phyloP scores from a whole-genome alignment of 768 basidiomycete genomes.

The Podaxis carcinomalis region DNA sequence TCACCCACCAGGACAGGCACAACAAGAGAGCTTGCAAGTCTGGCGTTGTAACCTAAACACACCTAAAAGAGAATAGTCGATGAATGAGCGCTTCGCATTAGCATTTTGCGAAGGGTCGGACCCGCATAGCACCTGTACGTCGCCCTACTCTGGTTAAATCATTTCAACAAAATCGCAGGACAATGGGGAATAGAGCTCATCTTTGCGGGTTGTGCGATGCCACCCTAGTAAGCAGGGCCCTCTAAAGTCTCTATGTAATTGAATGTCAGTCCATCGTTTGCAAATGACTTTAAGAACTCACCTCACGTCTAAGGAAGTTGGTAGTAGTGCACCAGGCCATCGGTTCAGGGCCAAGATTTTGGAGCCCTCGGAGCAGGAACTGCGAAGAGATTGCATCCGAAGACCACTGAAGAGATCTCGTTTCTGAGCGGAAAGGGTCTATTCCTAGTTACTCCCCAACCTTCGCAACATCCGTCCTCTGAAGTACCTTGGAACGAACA shows the following conservation, averaged over 20 bases:
- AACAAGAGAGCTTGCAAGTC: background rate
- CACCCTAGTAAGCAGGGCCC: background rate
- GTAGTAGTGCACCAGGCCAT: constrained; percentile 1
- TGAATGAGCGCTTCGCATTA: background rate
- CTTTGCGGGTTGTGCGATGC: background rate
- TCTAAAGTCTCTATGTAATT: background rate
- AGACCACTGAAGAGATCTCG: background rate
- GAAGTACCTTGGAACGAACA: background rate
- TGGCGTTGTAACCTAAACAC: background rate
- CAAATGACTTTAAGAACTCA: background rate
- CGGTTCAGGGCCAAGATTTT: constrained; percentile 8
- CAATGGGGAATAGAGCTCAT: background rate
- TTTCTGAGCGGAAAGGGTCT: background rate
- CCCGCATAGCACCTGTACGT: background rate
- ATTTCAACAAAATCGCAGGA: background rate
- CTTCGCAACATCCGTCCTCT: background rate
- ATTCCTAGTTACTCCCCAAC: background rate
- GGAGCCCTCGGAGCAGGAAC: background rate
- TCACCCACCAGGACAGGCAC: background rate
- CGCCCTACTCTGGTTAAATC: background rate
- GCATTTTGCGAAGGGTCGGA: background rate
- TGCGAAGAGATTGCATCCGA: background rate
- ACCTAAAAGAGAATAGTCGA: background rate
- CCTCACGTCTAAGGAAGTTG: background rate
- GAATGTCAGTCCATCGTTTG: background rate